Base-by-base conservation (phyloP, 345 rosid species). In the Syzygium oleosum region DNA sequence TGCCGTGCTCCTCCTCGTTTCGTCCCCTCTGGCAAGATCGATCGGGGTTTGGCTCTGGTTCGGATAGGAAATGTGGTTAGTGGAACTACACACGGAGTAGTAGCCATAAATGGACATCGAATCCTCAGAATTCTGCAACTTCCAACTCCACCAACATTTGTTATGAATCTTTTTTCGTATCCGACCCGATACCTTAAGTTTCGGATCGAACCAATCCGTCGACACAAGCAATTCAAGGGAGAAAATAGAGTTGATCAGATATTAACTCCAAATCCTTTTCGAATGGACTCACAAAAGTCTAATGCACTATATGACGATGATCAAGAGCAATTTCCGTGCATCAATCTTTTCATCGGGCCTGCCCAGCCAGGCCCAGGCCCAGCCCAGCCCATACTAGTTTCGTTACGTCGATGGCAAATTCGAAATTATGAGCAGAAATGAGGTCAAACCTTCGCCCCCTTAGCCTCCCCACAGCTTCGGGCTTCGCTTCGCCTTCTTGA, bases 231-330 rank as follows among this genome's bases (percentile, higher is more conserved):
- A 61, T 61, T 61, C 15, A 59, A 0, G 29, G 65, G 0, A 2
- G 7, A 58, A 0, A 25, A 58, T 58, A 58, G 0, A 58, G 0
- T 58, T 25, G 31, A 58, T 0, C 0, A 12, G 0, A 4, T 25
- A n/a, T 61, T 0, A 1, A n/a, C 9, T 61, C 19, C 73, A 61
- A 61, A 61, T n/a, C 5, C 2, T 1, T n/a, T 13, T 61, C 19
- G 38, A 61, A 61, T 61, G 38, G 19, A n/a, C 38, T 61, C 73
- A n/a, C 46, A 43, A 43, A 43, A 43, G 46, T 43, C 1, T 43
- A 43, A 43, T 5, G 46, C 46, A 43, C 46, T 43, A 1, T 6
- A 43, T 43, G 46, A 43, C 1, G 46, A 43, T 43, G 46, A 43
- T 43, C 6, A 43, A 43, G 46, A 43, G 46, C 46, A 6, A 43